Base-by-base conservation (phyloP, 2,329 filamentous ascomycete genomes). In the Raffaelea ambrosiae region DNA sequence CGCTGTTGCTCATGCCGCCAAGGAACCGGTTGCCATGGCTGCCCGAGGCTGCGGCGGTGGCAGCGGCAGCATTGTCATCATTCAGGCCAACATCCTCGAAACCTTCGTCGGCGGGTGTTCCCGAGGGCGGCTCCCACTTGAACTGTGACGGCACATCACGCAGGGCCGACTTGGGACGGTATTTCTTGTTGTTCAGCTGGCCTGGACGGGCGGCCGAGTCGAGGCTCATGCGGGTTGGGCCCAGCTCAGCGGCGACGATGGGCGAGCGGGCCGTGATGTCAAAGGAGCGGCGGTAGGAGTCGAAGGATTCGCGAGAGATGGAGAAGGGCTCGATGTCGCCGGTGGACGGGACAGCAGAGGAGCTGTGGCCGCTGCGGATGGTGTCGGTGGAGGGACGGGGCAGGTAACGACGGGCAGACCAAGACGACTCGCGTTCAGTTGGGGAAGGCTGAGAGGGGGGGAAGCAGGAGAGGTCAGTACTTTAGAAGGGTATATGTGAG, bases 271-370 rank as follows among this genome's bases (percentile, higher is more conserved):
- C 91, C 44, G 85, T 90, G 51, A 97, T 94, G 62, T 97, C 91
- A 71, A 97, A 97, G 54, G 90, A 96, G 59, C 93, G 82, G 54
- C 93, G 78, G 68, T 97, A 97, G 3, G 90, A 95, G 64, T 97
- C 93, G 61, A 97, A 97, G 2, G 90, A 96, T 68, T 97, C 93
- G 59, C 91, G 80, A 35, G 90, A 95, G 63, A 97, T 97, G 54
- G 86, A 88, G 63, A 97, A 97, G 14, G 86, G 89, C 62, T 97
- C 91, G 57, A 89, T 90, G 53, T 95, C 88, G 58, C 83, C 81
- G 51, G 87, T 26, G 41, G 8, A 11, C 29, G 3, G 14, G 35
- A 16, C 35, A 14, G 35, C 13, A 5, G 35, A 5, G 8, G 35
- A 5, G 35, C 8, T 19, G 35, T 9, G 7, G 45, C 42, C 71